Conservation (phyloP, 2,329 filamentous ascomycete genomes). For the Exserohilum rostratum region DNA sequence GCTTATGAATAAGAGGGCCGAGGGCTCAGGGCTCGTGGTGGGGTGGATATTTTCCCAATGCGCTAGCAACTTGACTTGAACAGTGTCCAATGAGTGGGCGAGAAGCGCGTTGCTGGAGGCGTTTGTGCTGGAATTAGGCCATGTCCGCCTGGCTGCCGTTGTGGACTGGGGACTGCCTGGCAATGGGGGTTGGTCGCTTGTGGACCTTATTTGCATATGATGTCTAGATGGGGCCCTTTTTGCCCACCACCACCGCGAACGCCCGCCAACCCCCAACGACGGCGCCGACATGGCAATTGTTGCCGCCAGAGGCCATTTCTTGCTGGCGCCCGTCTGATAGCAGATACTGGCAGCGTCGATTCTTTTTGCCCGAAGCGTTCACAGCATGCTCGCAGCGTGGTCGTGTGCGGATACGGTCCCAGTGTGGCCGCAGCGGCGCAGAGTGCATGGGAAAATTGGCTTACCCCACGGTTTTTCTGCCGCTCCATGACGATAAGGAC, state of each 20-base stretch:
- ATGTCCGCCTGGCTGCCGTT: slow-evolving; percentile 25
- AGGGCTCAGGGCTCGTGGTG: slow-evolving; percentile 35
- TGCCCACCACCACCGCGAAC: neutral
- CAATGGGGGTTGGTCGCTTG: slow-evolving; percentile 22
- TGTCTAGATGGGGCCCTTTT: slow-evolving; percentile 13
- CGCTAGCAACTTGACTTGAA: slow-evolving; percentile 44
- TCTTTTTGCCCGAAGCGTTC: too few relatives aligned
- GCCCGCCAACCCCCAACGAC: too few relatives aligned
- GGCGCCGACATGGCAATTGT: too few relatives aligned
- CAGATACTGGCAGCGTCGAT: too few relatives aligned
- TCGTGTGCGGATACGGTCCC: slow-evolving; percentile 27
- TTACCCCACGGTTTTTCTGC: slow-evolving; percentile 49
- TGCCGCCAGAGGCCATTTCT: neutral
- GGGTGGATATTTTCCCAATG: slow-evolving; percentile 43
- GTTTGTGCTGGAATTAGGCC: slow-evolving; percentile 25
- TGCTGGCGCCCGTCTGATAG: too few relatives aligned
- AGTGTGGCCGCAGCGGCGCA: slow-evolving; percentile 25
- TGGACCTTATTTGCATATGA: slow-evolving; percentile 24
- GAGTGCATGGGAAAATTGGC: slow-evolving; percentile 39
- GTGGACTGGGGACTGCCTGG: slow-evolving; percentile 24
- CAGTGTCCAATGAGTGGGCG: slow-evolving; percentile 39
- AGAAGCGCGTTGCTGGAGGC: slow-evolving; percentile 33
- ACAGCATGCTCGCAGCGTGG: slow-evolving; percentile 12
- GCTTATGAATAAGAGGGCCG: slow-evolving; percentile 46
- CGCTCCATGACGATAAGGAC: slow-evolving; percentile 33